Evolutionary conservation across 2,329 filamentous ascomycete species (phyloP).

Genomic region (Microcera coccophila): DNA sequence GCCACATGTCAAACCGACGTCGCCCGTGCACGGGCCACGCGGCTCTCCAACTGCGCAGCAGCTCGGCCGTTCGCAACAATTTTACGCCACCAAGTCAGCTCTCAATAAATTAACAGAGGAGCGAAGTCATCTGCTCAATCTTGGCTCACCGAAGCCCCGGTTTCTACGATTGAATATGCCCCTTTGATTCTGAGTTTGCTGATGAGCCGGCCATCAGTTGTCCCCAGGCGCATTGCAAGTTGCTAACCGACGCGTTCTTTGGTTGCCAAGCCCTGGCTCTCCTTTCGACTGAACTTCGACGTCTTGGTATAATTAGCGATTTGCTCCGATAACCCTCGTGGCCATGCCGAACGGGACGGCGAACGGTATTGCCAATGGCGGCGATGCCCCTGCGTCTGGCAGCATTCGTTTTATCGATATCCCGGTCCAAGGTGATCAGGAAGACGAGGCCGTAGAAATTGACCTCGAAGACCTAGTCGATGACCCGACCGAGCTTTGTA

Average conservation of each 20-base stretch:
- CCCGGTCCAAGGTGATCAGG: constrained; percentile 59
- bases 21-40: constrained; percentile 7
- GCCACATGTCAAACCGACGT: background rate
- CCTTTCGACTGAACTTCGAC: constrained; percentile 10
- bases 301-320: constrained; percentile 6
- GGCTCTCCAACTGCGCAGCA: constrained; percentile 17
- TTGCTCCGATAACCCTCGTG: constrained; percentile 34
- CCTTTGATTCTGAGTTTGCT: constrained; percentile 18
- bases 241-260: constrained; percentile 30
- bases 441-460: constrained; percentile 81
- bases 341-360: constrained; percentile 40
- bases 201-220: constrained; percentile 29
- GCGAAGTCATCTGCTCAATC: constrained; percentile 2
- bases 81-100: constrained; percentile 15
- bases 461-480: constrained; percentile 87
- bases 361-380: constrained; percentile 43
- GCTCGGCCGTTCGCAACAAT: constrained; percentile 19
- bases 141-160: constrained; percentile 1
- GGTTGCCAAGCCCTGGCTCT: constrained; percentile 9
- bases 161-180: constrained; percentile 25
- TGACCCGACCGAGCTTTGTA: constrained; percentile 92
- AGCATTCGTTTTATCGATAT: constrained; percentile 65
- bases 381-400: constrained; percentile 33
- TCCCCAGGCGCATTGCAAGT: constrained; percentile 30
- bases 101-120: background rate